Conservation (phyloP, 1,284 basidiomycete genomes). For the Fistulinella staudtii region DNA sequence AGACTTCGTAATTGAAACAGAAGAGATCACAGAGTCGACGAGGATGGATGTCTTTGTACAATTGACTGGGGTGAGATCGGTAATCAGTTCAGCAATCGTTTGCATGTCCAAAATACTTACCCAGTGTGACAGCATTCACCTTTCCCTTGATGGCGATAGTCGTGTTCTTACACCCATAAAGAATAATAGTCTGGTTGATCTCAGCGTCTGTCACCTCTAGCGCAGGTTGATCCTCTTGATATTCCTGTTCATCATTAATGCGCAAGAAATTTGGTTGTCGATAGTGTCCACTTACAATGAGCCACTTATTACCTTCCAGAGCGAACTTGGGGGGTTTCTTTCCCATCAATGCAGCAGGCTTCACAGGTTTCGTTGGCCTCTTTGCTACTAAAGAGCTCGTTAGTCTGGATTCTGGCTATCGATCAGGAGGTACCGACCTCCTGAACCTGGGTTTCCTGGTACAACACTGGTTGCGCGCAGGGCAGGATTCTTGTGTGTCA, state of each 20-base stretch:
- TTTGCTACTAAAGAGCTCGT: constrained; percentile 39
- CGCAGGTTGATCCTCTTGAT: constrained; percentile 80
- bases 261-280: not conserved
- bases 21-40: constrained; percentile 89
- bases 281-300: constrained; percentile 62
- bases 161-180: constrained; percentile 91
- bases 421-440: constrained; percentile 29
- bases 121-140: constrained; percentile 89
- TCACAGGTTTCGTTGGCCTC: constrained; percentile 72
- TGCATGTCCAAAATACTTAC: constrained; percentile 43
- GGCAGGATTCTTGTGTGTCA: constrained; percentile 98
- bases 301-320: constrained; percentile 93
- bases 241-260: constrained; percentile 59
- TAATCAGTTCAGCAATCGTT: constrained; percentile 4
- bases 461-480: constrained; percentile 69
- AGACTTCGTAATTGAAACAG: constrained; percentile 83
- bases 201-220: constrained; percentile 79
- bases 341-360: constrained; percentile 73
- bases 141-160: constrained; percentile 90
- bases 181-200: constrained; percentile 83
- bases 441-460: constrained; percentile 42
- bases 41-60: constrained; percentile 89
- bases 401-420: not conserved
- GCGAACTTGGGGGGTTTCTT: constrained; percentile 94
- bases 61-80: constrained; percentile 56